Conservation (phyloP, 2,329 filamentous ascomycete species). For the Colletotrichum aenigma region DNA sequence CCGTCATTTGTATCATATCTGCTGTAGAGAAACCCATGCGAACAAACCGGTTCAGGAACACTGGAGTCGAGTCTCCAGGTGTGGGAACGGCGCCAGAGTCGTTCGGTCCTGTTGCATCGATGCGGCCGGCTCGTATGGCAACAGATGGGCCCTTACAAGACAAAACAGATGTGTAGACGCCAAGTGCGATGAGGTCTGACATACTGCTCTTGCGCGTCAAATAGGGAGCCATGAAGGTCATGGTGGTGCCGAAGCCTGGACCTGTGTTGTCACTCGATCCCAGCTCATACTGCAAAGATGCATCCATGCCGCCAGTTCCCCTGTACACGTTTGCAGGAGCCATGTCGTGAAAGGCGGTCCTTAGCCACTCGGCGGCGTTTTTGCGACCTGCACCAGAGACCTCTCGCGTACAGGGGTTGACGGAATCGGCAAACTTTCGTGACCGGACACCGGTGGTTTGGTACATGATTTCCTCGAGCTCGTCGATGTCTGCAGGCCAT, state of each 20-base stretch:
- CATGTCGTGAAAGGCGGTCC: slow-evolving; percentile 67
- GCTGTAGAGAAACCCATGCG: slow-evolving; percentile 60
- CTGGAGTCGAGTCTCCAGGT: slow-evolving; percentile 57
- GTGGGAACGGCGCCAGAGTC: slow-evolving; percentile 54
- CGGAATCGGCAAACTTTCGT: slow-evolving; percentile 59
- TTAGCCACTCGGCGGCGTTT: slow-evolving; percentile 66
- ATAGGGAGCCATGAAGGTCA: slow-evolving; percentile 58
- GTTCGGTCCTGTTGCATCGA: slow-evolving; percentile 56
- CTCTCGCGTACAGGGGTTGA: slow-evolving; percentile 61
- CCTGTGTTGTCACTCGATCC: slow-evolving; percentile 58
- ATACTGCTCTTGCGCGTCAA: slow-evolving; percentile 55
- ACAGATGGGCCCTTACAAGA: slow-evolving; percentile 63
- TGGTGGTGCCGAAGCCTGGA: slow-evolving; percentile 56
- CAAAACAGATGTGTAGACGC: slow-evolving; percentile 61
- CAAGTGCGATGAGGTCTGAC: slow-evolving; percentile 62
- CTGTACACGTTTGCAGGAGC: slow-evolving; percentile 54
- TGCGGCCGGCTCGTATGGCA: slow-evolving; percentile 56
- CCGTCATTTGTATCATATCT: slow-evolving; percentile 65
- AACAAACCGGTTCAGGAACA: slow-evolving; percentile 58
- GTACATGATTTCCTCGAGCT: slow-evolving; percentile 68
- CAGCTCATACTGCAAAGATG: slow-evolving; percentile 64
- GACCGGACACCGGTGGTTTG: slow-evolving; percentile 59
- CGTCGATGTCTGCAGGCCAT: slow-evolving; percentile 64
- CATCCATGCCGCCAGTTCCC: slow-evolving; percentile 60
- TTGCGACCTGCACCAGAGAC: slow-evolving; percentile 58